Base-by-base conservation (phyloP, 306 rosid species). In the Prunus salicina region DNA sequence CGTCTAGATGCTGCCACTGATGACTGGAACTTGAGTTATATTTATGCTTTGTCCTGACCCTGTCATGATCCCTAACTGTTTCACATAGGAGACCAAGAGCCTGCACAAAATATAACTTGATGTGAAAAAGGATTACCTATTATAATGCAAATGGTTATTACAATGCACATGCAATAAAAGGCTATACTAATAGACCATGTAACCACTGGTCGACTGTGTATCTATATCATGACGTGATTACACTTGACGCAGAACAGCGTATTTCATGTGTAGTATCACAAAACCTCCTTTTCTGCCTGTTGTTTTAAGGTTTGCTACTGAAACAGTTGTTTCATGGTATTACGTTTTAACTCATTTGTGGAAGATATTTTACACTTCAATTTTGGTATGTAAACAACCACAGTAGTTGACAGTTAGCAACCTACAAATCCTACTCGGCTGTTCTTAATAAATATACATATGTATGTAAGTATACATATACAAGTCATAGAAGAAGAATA, bases 1-100 rank as follows among this genome's bases (percentile, higher is more conserved):
- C 89, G 60, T 86, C 72, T 84, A 89, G 67, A 69, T 84, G 82
- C 72, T 86, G 82, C 93, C 89, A 90, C 53, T n/a, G 67, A 80
- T 66, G 78, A 80, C 80, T 66, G 30, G 83, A 60, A 64, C 67
- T 72, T 82, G 81, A 84, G 24, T 76, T 84, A 61, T 53, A 80
- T 70, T 85, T 90, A 76, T 46, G 79, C 79, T 69, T 86, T 72
- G 82, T 62, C 73, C 84, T 78, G 25, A 45, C 80, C 24, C 53
- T 64, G 66, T 75, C 78, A 52, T 78, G 82, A 74, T 79, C 79
- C 84, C 90, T 86, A 62, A 88, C 81, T 65, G 91, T 83, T 81
- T 90, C 97, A 71, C 96, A 87, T 51, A 94, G 60, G 67, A 90
- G 84, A 73, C 86, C 91, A 81, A 94, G 95, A 85, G 93, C 98